Conservation (phyloP, 2,329 filamentous ascomycete genomes). For the Passalora sequoiae region DNA sequence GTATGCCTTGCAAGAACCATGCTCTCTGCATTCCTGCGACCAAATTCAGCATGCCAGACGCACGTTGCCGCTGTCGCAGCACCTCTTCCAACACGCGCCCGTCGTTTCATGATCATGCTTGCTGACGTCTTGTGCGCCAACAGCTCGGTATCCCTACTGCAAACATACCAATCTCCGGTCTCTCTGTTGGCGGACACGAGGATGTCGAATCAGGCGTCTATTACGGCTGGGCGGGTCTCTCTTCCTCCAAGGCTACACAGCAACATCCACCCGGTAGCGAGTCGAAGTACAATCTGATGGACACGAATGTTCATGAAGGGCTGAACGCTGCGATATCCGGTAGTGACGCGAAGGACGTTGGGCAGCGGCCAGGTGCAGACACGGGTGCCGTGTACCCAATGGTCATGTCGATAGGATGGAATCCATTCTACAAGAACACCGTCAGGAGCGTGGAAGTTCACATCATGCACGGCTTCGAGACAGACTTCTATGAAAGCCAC, state of each 20-base stretch:
- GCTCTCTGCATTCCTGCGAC: not conserved
- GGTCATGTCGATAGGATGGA: slow-evolving; percentile 94
- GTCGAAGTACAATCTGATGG: slow-evolving; percentile 26
- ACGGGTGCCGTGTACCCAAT: slow-evolving; percentile 62
- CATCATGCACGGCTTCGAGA: slow-evolving; percentile 68
- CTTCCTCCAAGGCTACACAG: slow-evolving; percentile 25
- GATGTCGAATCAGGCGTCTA: slow-evolving; percentile 75
- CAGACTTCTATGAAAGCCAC: slow-evolving; percentile 78
- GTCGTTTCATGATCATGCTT: slow-evolving; percentile 8
- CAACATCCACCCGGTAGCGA: slow-evolving; percentile 20
- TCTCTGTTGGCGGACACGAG: slow-evolving; percentile 63
- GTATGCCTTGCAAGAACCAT: not conserved
- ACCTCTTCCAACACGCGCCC: slow-evolving; percentile 5
- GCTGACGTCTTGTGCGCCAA: slow-evolving; percentile 14
- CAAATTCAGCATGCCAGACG: slow-evolving; percentile 11
- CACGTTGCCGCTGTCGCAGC: slow-evolving; percentile 8
- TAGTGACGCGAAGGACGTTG: slow-evolving; percentile 7
- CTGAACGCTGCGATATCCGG: slow-evolving; percentile 17
- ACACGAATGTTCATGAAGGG: slow-evolving; percentile 13
- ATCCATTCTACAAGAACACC: slow-evolving; percentile 93
- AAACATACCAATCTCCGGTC: slow-evolving; percentile 66
- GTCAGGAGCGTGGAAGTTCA: slow-evolving; percentile 63
- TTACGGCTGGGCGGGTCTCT: slow-evolving; percentile 81
- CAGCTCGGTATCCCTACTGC: slow-evolving; percentile 94
- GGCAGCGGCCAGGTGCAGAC: slow-evolving; percentile 5